Evolutionary conservation across 805 yeast species (phyloP).

Genomic region (Candida khao-thaluensis): DNA sequence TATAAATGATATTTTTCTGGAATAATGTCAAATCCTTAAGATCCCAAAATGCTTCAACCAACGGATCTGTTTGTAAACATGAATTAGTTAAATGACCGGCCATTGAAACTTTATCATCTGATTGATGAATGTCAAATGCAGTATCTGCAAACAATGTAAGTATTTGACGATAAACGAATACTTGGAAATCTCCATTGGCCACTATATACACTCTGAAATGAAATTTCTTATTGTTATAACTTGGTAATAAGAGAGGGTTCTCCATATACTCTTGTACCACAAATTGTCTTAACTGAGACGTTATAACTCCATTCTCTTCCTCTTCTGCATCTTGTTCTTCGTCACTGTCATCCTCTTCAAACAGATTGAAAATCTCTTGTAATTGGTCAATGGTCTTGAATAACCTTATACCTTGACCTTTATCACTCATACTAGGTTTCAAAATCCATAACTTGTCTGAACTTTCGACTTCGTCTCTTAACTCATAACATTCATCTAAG

Average conservation of each 20-base stretch:
- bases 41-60: conserved; percentile 66
- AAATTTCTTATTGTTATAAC: conserved; percentile 70
- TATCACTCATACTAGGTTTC: conserved; percentile 96
- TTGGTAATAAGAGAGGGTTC: conserved; percentile 63
- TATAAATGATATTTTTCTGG: conserved; percentile 43
- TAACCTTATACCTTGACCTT: conserved; percentile 91
- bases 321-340: conserved; percentile 31
- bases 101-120: conserved; percentile 41
- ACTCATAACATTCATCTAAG: conserved; percentile 86
- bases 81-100: conserved; percentile 90
- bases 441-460: conserved; percentile 76
- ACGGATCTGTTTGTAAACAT: conserved; percentile 64
- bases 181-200: conserved; percentile 69
- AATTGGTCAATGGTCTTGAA: conserved; percentile 77
- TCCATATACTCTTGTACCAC: conserved; percentile 79
- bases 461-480: conserved; percentile 70
- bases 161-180: conserved; percentile 77
- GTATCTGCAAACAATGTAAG: conserved; percentile 74
- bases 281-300: conserved; percentile 87
- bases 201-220: conserved; percentile 86
- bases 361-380: conserved; percentile 79
- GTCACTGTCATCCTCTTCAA: conserved; percentile 65
- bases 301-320: conserved; percentile 63
- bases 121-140: conserved; percentile 26
- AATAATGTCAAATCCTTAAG: conserved; percentile 41